phyloP scores from a whole-genome alignment of 164 flowering plant genomes.

The Aristolochia contorta region DNA sequence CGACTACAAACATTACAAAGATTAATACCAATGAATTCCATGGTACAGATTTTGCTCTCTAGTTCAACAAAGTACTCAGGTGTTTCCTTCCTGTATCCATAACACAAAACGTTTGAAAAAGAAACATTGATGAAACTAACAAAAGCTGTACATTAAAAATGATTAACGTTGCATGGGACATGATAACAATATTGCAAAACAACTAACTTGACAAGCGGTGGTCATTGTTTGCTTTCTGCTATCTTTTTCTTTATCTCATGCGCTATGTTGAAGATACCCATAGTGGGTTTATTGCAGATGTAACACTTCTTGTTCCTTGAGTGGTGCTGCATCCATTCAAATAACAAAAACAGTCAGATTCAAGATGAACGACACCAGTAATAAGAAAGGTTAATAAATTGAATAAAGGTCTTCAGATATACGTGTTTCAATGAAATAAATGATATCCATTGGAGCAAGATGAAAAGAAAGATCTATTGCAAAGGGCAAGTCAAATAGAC shows the following conservation, averaged over 20 bases:
- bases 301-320: slow-evolving; percentile 84
- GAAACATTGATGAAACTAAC: too few species aligned
- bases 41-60: too few species aligned
- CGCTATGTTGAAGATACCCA: slow-evolving; percentile 83
- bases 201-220: too few species aligned
- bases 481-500: not conserved
- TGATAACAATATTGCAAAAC: too few species aligned
- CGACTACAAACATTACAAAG: too few species aligned
- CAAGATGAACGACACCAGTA: not conserved
- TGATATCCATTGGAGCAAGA: not conserved
- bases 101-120: too few species aligned
- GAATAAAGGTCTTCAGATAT: not conserved
- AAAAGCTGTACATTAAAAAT: too few species aligned
- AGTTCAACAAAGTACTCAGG: too few species aligned
- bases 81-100: too few species aligned
- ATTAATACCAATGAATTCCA: too few species aligned
- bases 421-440: too few species aligned
- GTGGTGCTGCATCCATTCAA: slow-evolving; percentile 56
- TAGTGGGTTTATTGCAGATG: slow-evolving; percentile 80
- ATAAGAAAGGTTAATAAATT: not conserved
- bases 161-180: too few species aligned
- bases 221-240: slow-evolving; percentile 29
- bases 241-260: slow-evolving; percentile 68
- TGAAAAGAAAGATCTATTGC: not conserved
- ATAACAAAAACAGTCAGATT: slow-evolving; percentile 7